Conservation (phyloP, 495 filamentous ascomycete genomes). For the Penicillium mononematosum region DNA sequence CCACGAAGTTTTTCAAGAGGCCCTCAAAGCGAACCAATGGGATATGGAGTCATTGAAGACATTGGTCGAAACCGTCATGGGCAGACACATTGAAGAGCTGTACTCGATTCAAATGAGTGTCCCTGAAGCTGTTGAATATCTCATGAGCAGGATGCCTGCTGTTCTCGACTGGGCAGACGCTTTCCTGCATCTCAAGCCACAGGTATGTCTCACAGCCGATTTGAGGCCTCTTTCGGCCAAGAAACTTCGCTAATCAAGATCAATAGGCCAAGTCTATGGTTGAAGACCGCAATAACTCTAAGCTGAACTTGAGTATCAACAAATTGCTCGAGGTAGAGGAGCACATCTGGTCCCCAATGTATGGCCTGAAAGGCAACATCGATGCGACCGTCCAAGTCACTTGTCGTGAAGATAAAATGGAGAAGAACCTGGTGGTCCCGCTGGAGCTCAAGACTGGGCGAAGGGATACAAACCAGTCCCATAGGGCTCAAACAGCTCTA, state of each 20-base stretch:
- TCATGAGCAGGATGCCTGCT: slow-evolving; percentile 74
- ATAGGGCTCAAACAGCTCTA: slow-evolving; percentile 89
- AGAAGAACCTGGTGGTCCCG: slow-evolving; percentile 77
- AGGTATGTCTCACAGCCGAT: slow-evolving; percentile 47
- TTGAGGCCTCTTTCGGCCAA: neutral
- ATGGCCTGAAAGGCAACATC: slow-evolving; percentile 94
- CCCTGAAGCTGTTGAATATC: slow-evolving; percentile 67
- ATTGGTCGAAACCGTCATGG: slow-evolving; percentile 62
- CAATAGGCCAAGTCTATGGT: slow-evolving; percentile 67
- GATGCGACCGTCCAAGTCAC: slow-evolving; percentile 96
- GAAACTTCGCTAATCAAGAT: slow-evolving; percentile 11
- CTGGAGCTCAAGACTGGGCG: slow-evolving; percentile 95
- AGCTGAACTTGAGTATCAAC: slow-evolving; percentile 78
- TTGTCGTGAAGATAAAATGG: slow-evolving; percentile 61
- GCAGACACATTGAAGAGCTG: slow-evolving; percentile 77
- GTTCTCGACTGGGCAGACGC: slow-evolving; percentile 77
- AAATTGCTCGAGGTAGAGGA: slow-evolving; percentile 96
- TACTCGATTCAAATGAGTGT: slow-evolving; percentile 78
- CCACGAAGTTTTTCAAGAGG: slow-evolving; percentile 92
- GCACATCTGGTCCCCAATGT: slow-evolving; percentile 96
- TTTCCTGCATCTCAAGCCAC: slow-evolving; percentile 72
- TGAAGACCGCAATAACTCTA: slow-evolving; percentile 68
- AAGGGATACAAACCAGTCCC: slow-evolving; percentile 66
- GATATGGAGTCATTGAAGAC: slow-evolving; percentile 61
- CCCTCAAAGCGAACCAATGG: slow-evolving; percentile 81